Evolutionary conservation across 305 asterid species (phyloP).

Genomic region (Fraxinus velutina): DNA sequence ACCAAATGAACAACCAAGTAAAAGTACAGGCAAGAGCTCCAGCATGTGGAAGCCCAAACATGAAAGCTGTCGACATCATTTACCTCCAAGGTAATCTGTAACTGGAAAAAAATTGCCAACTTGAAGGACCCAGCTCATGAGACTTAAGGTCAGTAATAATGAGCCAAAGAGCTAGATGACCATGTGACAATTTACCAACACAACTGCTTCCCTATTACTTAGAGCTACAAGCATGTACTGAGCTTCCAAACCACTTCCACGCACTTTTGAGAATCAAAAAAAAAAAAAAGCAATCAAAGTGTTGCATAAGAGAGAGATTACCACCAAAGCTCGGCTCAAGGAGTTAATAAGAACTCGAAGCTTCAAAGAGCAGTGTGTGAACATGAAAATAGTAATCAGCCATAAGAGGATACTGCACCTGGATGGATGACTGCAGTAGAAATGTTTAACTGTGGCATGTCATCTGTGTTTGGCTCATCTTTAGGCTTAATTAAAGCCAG

Average conservation of each 20-base stretch:
- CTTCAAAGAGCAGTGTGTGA: conserved; percentile 22
- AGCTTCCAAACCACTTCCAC: neutral
- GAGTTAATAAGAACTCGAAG: conserved; percentile 11
- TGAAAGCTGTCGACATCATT: neutral
- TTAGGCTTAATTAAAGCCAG: conserved; percentile 49
- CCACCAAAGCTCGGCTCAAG: neutral
- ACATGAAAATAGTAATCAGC: conserved; percentile 7
- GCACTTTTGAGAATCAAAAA: neutral
- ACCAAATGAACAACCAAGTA: neutral
- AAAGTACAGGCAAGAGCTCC: neutral
- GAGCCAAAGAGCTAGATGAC: neutral
- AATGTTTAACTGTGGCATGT: conserved; percentile 31
- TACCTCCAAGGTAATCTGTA: neutral
- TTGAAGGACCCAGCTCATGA: neutral
- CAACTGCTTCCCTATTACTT: neutral
- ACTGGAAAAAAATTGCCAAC: neutral
- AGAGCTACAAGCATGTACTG: neutral
- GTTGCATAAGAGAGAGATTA: conserved; percentile 9
- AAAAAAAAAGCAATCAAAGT: conserved; percentile 10
- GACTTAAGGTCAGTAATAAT: neutral
- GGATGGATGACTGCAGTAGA: conserved; percentile 49
- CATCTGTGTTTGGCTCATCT: conserved; percentile 67
- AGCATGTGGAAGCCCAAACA: neutral
- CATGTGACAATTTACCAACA: neutral
- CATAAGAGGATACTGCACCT: conserved; percentile 40